Evolutionary conservation across 768 basidiomycete species (phyloP), one percentile per base, ranked within the genome.

Genomic region (Suillus cothurnatus): DNA sequence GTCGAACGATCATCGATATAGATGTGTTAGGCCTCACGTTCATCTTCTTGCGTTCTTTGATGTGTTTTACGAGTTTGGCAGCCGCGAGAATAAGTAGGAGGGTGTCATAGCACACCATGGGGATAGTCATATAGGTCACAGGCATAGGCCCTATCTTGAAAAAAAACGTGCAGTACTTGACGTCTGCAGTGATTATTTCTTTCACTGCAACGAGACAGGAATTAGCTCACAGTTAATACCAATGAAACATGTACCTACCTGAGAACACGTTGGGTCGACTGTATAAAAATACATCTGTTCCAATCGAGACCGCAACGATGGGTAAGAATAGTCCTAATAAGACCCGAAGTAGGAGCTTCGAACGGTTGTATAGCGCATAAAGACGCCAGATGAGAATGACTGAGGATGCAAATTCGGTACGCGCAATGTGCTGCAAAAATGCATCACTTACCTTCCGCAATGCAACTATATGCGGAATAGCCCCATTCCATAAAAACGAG

Each of bases 351-450:
- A 57, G 56, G n/a, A 23, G 34, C 4, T 57, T 57, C 4, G 56
- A 57, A 23, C 56, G 15, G 34, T 36, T 15, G 23, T 57, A 57
- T 23, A 57, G 1, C 3, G 56, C 56, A 23, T 57, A 57, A 17
- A 57, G 56, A 23, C 56, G 56, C 56, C 56, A 57, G 7, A 57
- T 36, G 15, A 57, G 56, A 57, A 57, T 36, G 7, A 23, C 56
- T 57, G 34, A 7, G 3, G 15, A 9, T 36, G 56, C 56, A 36
- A 23, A 36, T 36, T 36, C 34, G 14, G n/a, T 23, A 14, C 15
- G 23, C 4, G 8, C 34, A 38, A 57, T 23, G 34, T 36, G 56
- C 7, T 17, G n/a, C 7, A 15, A 8, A 21, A 56, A 34, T 17
- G 53, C 21, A 32, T 14, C 6, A 55, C 53, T 14, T n/a, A 34